Percentiles rank a stretch among this genome's conserved stretches.
Evolutionary conservation across 352 stramenopile species (phyloP).

Genomic region (Peronospora belbahrii): DNA sequence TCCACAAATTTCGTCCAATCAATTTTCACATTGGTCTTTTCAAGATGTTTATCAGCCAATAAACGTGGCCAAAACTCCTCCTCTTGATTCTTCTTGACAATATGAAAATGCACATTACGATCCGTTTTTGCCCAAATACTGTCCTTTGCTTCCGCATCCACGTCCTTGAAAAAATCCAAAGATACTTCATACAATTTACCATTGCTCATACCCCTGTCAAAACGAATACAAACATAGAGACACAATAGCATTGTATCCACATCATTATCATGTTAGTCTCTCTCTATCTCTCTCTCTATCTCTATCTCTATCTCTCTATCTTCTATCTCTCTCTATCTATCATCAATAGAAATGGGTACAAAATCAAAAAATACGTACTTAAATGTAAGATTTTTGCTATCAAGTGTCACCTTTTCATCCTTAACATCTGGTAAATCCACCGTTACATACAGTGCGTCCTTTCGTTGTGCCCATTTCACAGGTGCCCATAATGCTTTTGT

Average conservation of each 20-base stretch:
- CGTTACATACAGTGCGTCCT: constrained; percentile 94
- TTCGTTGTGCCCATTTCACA: constrained; percentile 95
- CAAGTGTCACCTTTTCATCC: constrained; percentile 89
- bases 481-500: constrained; percentile 73
- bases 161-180: constrained; percentile 93
- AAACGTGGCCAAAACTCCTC: constrained; percentile 94
- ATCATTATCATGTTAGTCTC: no score
- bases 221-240: background rate
- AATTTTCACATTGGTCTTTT: constrained; percentile 95
- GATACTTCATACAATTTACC: constrained; percentile 90
- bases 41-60: constrained; percentile 92
- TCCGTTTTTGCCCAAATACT: constrained; percentile 94
- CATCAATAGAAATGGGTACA: no score
- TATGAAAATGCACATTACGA: constrained; percentile 93
- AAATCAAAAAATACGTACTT: constrained; percentile 39
- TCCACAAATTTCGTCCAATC: constrained; percentile 97
- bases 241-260: no score
- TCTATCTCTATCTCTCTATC: no score
- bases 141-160: constrained; percentile 83
- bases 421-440: constrained; percentile 92
- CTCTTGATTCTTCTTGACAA: constrained; percentile 92
- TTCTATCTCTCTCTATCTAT: no score
- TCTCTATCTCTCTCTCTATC: no score
- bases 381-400: constrained; percentile 86
- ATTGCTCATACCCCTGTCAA: constrained; percentile 78